These are phyloP conservation scores for Athelia psychrophila DNA, from an alignment of 1,284 basidiomycete genomes.

Conservation along the genomic window DNA sequence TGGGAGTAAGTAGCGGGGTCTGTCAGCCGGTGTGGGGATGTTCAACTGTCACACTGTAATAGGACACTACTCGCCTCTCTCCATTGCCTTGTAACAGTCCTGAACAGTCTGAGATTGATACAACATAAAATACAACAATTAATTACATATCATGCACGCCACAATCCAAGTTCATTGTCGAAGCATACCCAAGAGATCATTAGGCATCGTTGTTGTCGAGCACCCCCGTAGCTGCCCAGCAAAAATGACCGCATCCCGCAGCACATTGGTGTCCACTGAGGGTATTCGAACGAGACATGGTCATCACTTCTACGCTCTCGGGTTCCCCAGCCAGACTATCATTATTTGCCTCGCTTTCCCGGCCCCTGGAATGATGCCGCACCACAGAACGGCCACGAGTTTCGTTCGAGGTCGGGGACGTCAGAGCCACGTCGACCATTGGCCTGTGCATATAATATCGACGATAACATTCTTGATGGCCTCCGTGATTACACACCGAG, in stretches of 20 bases:
- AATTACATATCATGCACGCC: too few relatives aligned
- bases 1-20: too few relatives aligned
- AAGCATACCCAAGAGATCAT: too few relatives aligned
- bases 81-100: too few relatives aligned
- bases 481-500: slow-evolving; percentile 71
- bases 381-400: background rate
- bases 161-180: too few relatives aligned
- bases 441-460: slow-evolving; percentile 57
- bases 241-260: background rate
- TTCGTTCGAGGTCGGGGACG: background rate
- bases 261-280: background rate
- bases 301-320: background rate
- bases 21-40: too few relatives aligned
- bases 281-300: background rate
- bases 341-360: background rate
- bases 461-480: slow-evolving; percentile 71
- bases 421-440: slow-evolving; percentile 36
- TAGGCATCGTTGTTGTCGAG: background rate
- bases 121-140: too few relatives aligned
- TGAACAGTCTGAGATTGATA: too few relatives aligned
- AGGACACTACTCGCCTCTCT: too few relatives aligned
- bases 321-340: background rate
- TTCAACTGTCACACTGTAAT: too few relatives aligned
- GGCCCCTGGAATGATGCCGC: background rate
- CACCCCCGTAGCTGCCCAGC: slow-evolving; percentile 1